Percentiles rank a stretch among this genome's conserved stretches.
Conservation (phyloP, 1,284 basidiomycete genomes). For the Moesziomyces sp. region DNA sequence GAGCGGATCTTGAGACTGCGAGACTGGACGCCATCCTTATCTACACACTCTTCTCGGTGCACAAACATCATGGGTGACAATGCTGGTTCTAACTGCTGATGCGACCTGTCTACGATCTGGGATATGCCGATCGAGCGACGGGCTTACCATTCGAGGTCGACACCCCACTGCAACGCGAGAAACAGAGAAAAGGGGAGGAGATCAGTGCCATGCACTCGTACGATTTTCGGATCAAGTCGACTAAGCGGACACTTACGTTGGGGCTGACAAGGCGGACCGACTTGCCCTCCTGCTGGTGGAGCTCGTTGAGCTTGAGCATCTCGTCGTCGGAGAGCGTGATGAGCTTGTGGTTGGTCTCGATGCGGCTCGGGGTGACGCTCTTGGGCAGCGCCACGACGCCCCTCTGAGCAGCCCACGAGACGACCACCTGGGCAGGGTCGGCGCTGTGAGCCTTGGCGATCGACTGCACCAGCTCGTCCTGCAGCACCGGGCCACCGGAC, state of each 20-base stretch:
- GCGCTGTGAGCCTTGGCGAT: slow-evolving; percentile 48
- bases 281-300: slow-evolving; percentile 51
- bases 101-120: too few species aligned
- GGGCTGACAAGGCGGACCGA: slow-evolving; percentile 49
- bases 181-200: neutral
- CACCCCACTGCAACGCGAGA: slow-evolving; percentile 34
- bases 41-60: too few species aligned
- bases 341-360: slow-evolving; percentile 54
- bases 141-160: slow-evolving; percentile 39
- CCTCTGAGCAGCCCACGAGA: slow-evolving; percentile 53
- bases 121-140: neutral
- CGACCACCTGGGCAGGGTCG: slow-evolving; percentile 52
- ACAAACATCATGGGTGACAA: too few species aligned
- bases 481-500: slow-evolving; percentile 43
- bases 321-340: slow-evolving; percentile 47
- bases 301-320: slow-evolving; percentile 54
- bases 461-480: slow-evolving; percentile 41
- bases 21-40: too few species aligned
- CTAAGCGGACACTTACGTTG: slow-evolving; percentile 28
- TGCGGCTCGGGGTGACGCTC: slow-evolving; percentile 53
- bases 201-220: neutral
- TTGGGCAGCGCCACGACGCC: slow-evolving; percentile 55
- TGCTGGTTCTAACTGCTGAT: too few species aligned
- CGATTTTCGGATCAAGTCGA: neutral
- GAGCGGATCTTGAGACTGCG: too few species aligned